Conservation (phyloP, 768 basidiomycete genomes). For the Pleurotus citrinopileatus region DNA sequence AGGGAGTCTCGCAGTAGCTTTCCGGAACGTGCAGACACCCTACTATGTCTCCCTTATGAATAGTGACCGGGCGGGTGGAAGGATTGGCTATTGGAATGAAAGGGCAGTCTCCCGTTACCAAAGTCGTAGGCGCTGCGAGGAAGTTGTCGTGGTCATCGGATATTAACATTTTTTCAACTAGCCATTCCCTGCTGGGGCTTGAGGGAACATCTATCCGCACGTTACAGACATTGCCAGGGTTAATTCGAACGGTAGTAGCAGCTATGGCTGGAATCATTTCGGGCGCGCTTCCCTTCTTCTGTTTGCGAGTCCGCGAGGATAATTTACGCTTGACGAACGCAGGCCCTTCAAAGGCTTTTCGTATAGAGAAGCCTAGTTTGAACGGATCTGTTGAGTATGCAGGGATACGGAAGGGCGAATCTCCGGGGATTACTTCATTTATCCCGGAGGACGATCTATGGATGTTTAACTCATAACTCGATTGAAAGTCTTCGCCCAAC, state of each 20-base stretch:
- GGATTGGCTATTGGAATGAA: slow-evolving; percentile 17
- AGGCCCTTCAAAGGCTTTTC: not conserved
- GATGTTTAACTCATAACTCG: slow-evolving; percentile 18
- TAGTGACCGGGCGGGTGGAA: slow-evolving; percentile 7
- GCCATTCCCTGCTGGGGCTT: slow-evolving; percentile 10
- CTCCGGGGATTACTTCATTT: slow-evolving; percentile 3
- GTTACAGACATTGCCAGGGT: not conserved
- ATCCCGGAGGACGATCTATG: slow-evolving; percentile 8
- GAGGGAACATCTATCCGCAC: slow-evolving; percentile 1
- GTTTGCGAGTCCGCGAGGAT: not conserved
- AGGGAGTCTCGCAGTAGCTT: slow-evolving; percentile 7
- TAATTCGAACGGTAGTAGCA: not conserved
- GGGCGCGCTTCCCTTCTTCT: not conserved
- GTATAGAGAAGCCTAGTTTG: slow-evolving; percentile 12
- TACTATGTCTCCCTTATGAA: slow-evolving; percentile 13
- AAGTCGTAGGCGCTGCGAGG: slow-evolving; percentile 15
- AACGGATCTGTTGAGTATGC: slow-evolving; percentile 10
- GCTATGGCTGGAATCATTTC: slow-evolving; percentile 2
- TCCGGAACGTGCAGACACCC: slow-evolving; percentile 11
- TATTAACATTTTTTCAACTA: slow-evolving; percentile 15
- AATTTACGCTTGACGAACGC: not conserved
- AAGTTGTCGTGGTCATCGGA: slow-evolving; percentile 9
- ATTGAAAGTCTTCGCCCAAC: slow-evolving; percentile 26
- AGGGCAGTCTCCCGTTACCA: slow-evolving; percentile 9
- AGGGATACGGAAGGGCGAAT: not conserved